phyloP scores from a whole-genome alignment of 2,329 filamentous ascomycete species.

The Sporothrix humicola region DNA sequence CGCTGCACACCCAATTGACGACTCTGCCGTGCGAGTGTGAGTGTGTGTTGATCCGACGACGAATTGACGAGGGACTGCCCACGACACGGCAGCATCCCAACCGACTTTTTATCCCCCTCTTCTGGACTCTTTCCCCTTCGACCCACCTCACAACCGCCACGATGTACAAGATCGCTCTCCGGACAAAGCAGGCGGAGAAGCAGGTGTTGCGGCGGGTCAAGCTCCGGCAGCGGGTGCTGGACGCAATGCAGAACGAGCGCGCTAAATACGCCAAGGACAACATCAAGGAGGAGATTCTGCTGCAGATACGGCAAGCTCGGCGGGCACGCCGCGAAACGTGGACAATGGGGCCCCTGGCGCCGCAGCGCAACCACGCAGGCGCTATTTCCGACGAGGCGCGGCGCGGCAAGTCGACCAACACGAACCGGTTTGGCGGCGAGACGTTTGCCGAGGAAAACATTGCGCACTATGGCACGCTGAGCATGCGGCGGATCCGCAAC shows the following conservation, averaged over 20 bases:
- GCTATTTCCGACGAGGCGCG: constrained; percentile 34
- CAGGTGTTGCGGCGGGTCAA: constrained; percentile 59
- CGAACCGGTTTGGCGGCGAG: constrained; percentile 36
- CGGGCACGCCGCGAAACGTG: constrained; percentile 74
- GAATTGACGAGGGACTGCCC: constrained; percentile 15
- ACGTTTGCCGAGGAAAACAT: constrained; percentile 34
- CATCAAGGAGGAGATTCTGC: constrained; percentile 45
- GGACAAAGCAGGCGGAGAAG: constrained; percentile 69
- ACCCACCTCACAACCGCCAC: constrained; percentile 8
- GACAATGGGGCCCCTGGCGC: constrained; percentile 77
- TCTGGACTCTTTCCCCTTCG: not conserved
- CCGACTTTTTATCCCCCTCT: not conserved
- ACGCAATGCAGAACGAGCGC: constrained; percentile 9
- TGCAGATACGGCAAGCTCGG: constrained; percentile 45
- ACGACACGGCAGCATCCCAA: not conserved
- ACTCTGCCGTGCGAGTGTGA: constrained; percentile 1
- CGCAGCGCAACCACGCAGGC: constrained; percentile 65
- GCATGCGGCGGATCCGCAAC: constrained; percentile 36
- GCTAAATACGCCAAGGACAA: constrained; percentile 40
- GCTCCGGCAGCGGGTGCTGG: constrained; percentile 24
- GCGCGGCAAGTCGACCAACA: constrained; percentile 31
- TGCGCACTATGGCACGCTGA: constrained; percentile 38
- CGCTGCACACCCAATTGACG: not conserved
- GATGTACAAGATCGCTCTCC: constrained; percentile 75
- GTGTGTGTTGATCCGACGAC: not conserved